Percentiles rank a stretch among this genome's conserved stretches.
Evolutionary conservation across 1,284 basidiomycete species (phyloP).

Genomic region (Schizophyllum commune): DNA sequence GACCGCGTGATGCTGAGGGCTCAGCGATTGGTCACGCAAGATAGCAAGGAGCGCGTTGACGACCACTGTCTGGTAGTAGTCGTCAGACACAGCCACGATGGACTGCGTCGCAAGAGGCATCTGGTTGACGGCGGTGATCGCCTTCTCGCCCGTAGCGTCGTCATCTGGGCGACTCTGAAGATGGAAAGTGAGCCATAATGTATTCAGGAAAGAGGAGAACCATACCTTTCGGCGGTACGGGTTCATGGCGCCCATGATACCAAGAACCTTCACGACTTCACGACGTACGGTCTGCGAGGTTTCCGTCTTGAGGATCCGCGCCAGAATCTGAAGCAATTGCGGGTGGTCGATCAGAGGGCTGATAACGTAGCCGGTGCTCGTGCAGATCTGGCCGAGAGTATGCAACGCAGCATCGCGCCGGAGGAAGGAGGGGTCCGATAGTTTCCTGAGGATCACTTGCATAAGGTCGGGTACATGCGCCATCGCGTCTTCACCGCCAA

Average conservation of each 20-base stretch:
- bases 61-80: constrained; percentile 97
- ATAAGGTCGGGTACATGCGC: constrained; percentile 84
- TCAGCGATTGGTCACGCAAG: constrained; percentile 83
- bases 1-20: constrained; percentile 84
- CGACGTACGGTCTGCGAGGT: constrained; percentile 69
- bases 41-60: constrained; percentile 87
- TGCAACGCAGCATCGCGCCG: constrained; percentile 94
- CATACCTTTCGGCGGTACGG: constrained; percentile 89
- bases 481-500: constrained; percentile 89
- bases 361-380: constrained; percentile 94
- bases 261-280: constrained; percentile 91
- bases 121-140: constrained; percentile 53
- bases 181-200: constrained; percentile 6
- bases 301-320: constrained; percentile 85
- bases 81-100: constrained; percentile 64
- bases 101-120: constrained; percentile 40
- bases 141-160: constrained; percentile 66
- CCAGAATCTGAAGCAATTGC: constrained; percentile 81
- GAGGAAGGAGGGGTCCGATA: constrained; percentile 78
- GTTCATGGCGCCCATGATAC: constrained; percentile 95
- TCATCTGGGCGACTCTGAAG: constrained; percentile 66
- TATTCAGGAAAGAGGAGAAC: background rate
- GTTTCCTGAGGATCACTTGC: constrained; percentile 82
- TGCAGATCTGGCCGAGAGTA: constrained; percentile 92
- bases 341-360: constrained; percentile 89